These are phyloP conservation scores for Nidularia pulvinata DNA, from an alignment of 768 basidiomycete genomes.

Conservation along the genomic window DNA sequence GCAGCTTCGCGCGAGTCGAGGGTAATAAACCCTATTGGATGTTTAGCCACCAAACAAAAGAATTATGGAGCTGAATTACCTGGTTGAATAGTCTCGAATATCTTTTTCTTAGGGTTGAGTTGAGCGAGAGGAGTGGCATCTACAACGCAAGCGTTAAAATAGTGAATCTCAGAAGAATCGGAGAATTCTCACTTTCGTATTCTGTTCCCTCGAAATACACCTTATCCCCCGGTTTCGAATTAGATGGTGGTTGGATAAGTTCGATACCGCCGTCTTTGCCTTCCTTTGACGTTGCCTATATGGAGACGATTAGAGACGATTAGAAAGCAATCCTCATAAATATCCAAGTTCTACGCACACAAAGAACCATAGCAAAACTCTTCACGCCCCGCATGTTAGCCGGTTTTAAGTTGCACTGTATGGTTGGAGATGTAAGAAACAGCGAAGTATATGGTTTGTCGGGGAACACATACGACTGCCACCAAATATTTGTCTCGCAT, in stretches of 20 bases:
- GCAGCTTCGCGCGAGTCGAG: constrained; percentile 87
- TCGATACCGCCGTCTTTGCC: constrained; percentile 92
- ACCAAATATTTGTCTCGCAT: constrained; percentile 86
- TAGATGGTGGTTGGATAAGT: constrained; percentile 84
- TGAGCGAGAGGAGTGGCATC: constrained; percentile 73
- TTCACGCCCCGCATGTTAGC: constrained; percentile 97
- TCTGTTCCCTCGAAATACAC: constrained; percentile 94
- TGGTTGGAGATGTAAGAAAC: neutral
- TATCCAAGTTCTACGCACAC: constrained; percentile 44
- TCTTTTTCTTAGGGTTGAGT: constrained; percentile 98
- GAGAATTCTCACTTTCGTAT: constrained; percentile 63
- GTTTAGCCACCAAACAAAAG: neutral
- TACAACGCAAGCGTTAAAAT: constrained; percentile 14
- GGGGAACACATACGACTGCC: constrained; percentile 60
- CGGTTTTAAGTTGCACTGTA: constrained; percentile 91
- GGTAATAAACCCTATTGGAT: constrained; percentile 75
- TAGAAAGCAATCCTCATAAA: neutral
- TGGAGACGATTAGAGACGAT: neutral
- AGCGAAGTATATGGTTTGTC: neutral
- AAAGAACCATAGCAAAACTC: constrained; percentile 97
- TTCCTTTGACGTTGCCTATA: constrained; percentile 86
- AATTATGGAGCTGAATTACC: constrained; percentile 33
- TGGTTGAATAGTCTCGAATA: constrained; percentile 96
- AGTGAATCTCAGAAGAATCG: neutral
- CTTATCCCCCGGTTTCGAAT: constrained; percentile 87